phyloP scores from a whole-genome alignment of 2,329 filamentous ascomycete species.

The Seiridium cupressi region DNA sequence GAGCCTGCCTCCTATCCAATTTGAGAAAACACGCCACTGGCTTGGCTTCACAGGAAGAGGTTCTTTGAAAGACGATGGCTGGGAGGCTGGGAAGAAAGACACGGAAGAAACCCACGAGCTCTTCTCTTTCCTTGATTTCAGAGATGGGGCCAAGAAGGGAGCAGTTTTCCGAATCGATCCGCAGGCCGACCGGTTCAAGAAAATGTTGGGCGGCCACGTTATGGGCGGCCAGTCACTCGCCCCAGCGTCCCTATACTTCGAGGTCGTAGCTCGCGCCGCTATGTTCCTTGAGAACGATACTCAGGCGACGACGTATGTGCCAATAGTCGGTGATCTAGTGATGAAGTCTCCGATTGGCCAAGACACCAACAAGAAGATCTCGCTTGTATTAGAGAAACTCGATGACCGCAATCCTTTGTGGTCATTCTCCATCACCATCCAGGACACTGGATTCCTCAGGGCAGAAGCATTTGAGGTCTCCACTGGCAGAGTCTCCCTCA shows the following conservation, averaged over 20 bases:
- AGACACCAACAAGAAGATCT: conserved; percentile 6
- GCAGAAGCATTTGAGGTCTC: conserved; percentile 8
- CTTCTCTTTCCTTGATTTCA: conserved; percentile 9
- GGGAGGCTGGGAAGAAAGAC: background rate
- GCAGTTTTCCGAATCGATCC: conserved; percentile 17
- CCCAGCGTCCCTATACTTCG: conserved; percentile 26
- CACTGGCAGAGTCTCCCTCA: conserved; percentile 8
- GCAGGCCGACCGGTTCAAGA: conserved; percentile 14
- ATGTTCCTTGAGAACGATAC: conserved; percentile 26
- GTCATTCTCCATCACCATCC: conserved; percentile 13
- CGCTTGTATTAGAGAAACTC: conserved; percentile 8
- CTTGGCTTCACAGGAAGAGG: background rate
- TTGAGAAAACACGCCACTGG: conserved; percentile 25
- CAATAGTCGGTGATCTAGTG: conserved; percentile 8
- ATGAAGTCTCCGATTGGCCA: conserved; percentile 14
- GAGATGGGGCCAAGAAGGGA: conserved; percentile 6
- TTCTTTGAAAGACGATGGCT: background rate
- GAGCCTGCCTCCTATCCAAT: conserved; percentile 26
- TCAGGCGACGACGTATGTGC: conserved; percentile 10
- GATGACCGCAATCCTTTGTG: conserved; percentile 8
- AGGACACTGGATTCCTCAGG: background rate
- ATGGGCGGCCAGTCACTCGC: conserved; percentile 20
- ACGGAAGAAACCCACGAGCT: conserved; percentile 1
- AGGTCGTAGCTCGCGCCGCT: conserved; percentile 18
- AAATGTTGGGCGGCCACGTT: conserved; percentile 18